Base-by-base conservation (phyloP, 2,329 filamentous ascomycete genomes). In the Penicillium capsulatum region DNA sequence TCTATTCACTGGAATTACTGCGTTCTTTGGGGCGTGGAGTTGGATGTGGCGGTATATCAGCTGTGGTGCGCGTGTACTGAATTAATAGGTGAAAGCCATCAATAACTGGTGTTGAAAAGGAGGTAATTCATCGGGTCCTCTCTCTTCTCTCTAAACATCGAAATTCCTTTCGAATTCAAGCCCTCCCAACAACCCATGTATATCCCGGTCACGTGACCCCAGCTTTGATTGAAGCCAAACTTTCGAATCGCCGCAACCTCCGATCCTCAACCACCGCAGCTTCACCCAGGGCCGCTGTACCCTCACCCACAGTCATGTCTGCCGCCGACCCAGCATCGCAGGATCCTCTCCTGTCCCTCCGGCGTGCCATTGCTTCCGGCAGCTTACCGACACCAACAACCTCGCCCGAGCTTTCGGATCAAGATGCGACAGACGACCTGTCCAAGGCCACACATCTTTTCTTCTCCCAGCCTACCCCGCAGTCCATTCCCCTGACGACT, bases 301-400 rank as follows among this genome's bases (percentile, higher is more conserved):
- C 30, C 38, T 36, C 16, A 13, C 28, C 31, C 40, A 58, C 34
- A 39, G 84, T 19, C 33, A 50, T 84, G 80, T 74, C 80, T 51
- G 62, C 75, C 38, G 66, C 69, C 54, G 79, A 81, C 53, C 59
- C 64, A 17, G 52, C 59, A 37, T 61, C 63, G 47, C 75, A 79
- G 50, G 89, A 97, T 61, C 81, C 90, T 35, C 81, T 97, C 51
- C 75, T 89, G 50, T 81, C 92, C 48, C 77, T 97, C 54, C 86
- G 90, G 59, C 81, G 85, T 61, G 83, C 86, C 49, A 92, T 97
- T 67, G 80, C 84, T 38, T 77, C 80, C 41, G 76, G 75, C 54
- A 78, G 75, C 55, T 68, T 81, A 35, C 84, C 90, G 41, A 76
- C 86, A 38, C 86, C 90, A 30, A 86, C 84, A 42, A 83, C 80